These are phyloP conservation scores for Rhizopogon vulgaris DNA, from an alignment of 768 basidiomycete species.

Conservation along the genomic window DNA sequence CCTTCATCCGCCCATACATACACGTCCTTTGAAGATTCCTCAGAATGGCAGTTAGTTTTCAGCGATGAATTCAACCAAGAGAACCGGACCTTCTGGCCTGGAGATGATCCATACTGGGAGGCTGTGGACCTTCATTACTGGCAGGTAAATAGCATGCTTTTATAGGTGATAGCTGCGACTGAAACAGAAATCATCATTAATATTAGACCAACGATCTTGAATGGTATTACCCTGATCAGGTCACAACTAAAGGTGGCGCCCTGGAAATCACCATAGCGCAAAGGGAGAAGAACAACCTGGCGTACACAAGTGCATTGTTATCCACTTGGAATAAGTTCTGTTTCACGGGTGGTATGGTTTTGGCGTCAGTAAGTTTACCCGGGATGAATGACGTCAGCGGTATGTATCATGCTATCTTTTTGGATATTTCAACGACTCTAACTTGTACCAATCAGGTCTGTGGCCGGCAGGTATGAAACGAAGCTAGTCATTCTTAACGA, in stretches of 20 bases:
- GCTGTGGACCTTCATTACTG: slow-evolving; percentile 79
- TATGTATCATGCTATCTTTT: slow-evolving; percentile 4
- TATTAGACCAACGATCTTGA: slow-evolving; percentile 66
- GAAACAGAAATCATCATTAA: background rate
- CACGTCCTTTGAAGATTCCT: slow-evolving; percentile 46
- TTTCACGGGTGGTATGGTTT: slow-evolving; percentile 83
- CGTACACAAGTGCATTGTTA: slow-evolving; percentile 70
- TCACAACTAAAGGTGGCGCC: slow-evolving; percentile 67
- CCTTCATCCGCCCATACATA: slow-evolving; percentile 52
- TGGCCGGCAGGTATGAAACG: slow-evolving; percentile 55
- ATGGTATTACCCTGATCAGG: slow-evolving; percentile 82
- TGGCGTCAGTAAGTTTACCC: slow-evolving; percentile 62
- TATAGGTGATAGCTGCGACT: background rate
- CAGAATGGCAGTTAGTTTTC: slow-evolving; percentile 63
- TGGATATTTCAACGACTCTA: background rate
- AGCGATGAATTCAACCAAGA: slow-evolving; percentile 85
- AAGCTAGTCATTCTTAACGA: background rate
- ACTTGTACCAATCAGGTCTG: slow-evolving; percentile 33
- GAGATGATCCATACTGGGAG: slow-evolving; percentile 89
- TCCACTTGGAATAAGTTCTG: slow-evolving; percentile 87
- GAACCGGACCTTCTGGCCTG: slow-evolving; percentile 71
- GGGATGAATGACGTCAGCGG: slow-evolving; percentile 54
- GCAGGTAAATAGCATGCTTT: slow-evolving; percentile 32
- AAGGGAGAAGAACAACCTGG: slow-evolving; percentile 61
- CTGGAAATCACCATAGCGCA: slow-evolving; percentile 69